Percentiles rank a stretch among this genome's conserved stretches.
These are phyloP conservation scores for Alternaria longipes DNA, from an alignment of 2,329 filamentous ascomycete genomes.

Conservation along the genomic window DNA sequence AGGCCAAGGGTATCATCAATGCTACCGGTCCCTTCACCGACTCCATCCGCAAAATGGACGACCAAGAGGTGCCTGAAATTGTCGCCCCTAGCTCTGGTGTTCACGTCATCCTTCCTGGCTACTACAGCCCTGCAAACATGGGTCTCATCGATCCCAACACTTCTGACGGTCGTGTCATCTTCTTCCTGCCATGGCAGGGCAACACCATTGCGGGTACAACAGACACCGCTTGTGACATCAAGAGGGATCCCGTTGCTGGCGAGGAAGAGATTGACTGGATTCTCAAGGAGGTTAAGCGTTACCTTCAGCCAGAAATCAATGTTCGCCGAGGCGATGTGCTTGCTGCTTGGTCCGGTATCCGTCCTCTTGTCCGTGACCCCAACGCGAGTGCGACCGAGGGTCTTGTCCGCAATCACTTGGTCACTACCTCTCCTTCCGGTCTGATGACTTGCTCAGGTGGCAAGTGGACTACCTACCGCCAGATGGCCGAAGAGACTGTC, in stretches of 20 bases:
- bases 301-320: conserved; percentile 84
- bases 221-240: conserved; percentile 78
- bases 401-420: conserved; percentile 85
- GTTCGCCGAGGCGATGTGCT: conserved; percentile 87
- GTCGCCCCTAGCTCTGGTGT: conserved; percentile 87
- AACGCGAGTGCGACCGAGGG: conserved; percentile 87
- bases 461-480: conserved; percentile 92
- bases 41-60: conserved; percentile 85
- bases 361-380: conserved; percentile 85
- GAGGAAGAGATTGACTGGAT: conserved; percentile 92
- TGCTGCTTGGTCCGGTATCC: conserved; percentile 88
- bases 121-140: conserved; percentile 86
- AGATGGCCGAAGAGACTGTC: conserved; percentile 91
- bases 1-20: conserved; percentile 84
- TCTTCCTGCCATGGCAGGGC: conserved; percentile 93
- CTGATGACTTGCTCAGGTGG: conserved; percentile 86
- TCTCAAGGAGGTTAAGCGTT: conserved; percentile 80
- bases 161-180: conserved; percentile 88
- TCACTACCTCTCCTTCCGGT: conserved; percentile 80
- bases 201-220: conserved; percentile 92
- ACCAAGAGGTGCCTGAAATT: conserved; percentile 75
- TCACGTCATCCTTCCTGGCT: conserved; percentile 86
- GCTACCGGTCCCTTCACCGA: conserved; percentile 90
- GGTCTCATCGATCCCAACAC: conserved; percentile 86
- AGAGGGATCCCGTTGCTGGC: conserved; percentile 76